Evolutionary conservation across 345 rosid genomes (phyloP), one percentile per base, ranked within the genome.

Genomic region (Combretum micranthum): DNA sequence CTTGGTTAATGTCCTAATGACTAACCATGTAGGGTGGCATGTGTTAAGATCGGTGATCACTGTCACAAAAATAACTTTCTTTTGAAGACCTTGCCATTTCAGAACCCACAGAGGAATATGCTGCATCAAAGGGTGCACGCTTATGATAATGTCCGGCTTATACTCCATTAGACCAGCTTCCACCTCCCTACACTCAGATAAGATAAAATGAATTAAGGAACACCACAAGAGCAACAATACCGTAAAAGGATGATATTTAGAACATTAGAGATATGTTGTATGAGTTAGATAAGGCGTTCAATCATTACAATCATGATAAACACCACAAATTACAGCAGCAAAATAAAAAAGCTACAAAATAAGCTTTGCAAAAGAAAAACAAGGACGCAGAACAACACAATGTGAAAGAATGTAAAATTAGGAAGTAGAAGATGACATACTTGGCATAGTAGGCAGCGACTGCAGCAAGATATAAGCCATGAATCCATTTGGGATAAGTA

Each of bases 101-200:
- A 92, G 96, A 73, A 89, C 97, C 89, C 87, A 80, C 48, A 86
- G 67, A 54, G 98, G 96, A 64, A 92, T 92, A 55, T 92, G 96
- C 64, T 92, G 98, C 98, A 92, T 92, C 70, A 92, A 25, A 19
- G 98, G 98, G 67, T 92, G 98, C 25, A 92, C 98, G 52, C 98
- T 92, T 45, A 92, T 89, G 68, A 92, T 92, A 17, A 92, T 87
- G 62, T 89, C 96, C 0, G 98, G 98, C 63, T 83, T 92, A 76
- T 88, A 92, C 75, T 92, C 85, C 97, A 89, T 92, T 42, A 92
- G 63, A 22, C 98, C 98, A 0, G 96, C 97, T 70, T 92, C 98
- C 25, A 92, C 96, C 72, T 92, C 96, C 77, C 97, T 88, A 56
- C 67, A 67, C 62, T 59, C 72, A 56, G 43, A 60, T 47, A 65